phyloP scores from a whole-genome alignment of 345 rosid species.

The Geranium brycei region DNA sequence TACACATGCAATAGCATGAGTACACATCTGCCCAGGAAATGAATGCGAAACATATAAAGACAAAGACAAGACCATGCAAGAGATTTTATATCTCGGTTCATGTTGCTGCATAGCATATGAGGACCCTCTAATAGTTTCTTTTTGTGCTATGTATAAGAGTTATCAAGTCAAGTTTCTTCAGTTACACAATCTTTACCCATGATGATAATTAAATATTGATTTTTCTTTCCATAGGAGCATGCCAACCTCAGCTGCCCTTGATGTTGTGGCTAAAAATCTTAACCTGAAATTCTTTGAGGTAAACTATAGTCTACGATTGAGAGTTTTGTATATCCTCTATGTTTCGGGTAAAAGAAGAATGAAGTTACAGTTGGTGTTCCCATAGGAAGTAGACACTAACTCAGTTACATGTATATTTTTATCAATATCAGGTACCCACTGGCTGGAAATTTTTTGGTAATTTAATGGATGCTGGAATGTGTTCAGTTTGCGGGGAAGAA shows the following conservation, averaged over 20 bases:
- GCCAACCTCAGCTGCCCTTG: constrained; percentile 99
- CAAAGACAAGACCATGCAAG: too few relatives aligned
- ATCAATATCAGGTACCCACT: constrained; percentile 67
- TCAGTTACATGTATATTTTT: constrained; percentile 6
- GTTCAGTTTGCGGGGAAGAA: constrained; percentile 97
- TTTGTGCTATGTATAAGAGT: too few relatives aligned
- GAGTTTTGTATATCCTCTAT: constrained; percentile 3
- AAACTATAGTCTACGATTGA: constrained; percentile 6
- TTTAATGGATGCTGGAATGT: constrained; percentile 95
- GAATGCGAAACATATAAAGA: too few relatives aligned
- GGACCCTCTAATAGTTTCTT: too few relatives aligned
- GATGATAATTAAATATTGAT: neutral
- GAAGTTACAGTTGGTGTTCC: neutral
- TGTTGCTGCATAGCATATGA: too few relatives aligned
- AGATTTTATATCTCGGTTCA: too few relatives aligned
- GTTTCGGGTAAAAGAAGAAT: neutral
- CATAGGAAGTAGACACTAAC: constrained; percentile 1
- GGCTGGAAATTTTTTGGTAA: constrained; percentile 99
- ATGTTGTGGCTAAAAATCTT: constrained; percentile 81
- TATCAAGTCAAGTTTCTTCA: too few relatives aligned
- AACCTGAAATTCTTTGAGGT: constrained; percentile 96
- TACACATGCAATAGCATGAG: too few relatives aligned
- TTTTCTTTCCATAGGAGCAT: constrained; percentile 65
- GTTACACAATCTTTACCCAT: neutral
- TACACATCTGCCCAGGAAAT: too few relatives aligned